These are phyloP conservation scores for Candida piceae DNA, from an alignment of 805 yeast species.

Conservation along the genomic window DNA sequence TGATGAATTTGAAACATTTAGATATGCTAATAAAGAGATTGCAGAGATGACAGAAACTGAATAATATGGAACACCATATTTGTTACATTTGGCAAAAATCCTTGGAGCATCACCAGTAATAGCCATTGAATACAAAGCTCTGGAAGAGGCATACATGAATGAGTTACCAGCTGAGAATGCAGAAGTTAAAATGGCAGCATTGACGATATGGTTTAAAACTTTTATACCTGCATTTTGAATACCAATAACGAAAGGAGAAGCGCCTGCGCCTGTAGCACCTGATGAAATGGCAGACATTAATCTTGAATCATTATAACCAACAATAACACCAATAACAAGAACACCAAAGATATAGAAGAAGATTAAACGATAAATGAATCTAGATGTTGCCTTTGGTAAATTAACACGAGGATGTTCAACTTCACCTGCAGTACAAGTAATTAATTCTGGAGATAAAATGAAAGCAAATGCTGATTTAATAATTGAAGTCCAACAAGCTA, in stretches of 20 bases:
- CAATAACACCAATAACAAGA: conserved; percentile 47
- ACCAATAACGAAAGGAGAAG: conserved; percentile 89
- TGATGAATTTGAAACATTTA: conserved; percentile 57
- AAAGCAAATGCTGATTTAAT: conserved; percentile 64
- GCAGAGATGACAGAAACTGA: conserved; percentile 48
- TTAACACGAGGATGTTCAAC: conserved; percentile 27
- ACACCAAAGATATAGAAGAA: conserved; percentile 29
- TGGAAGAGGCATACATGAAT: conserved; percentile 65
- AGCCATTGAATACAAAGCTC: conserved; percentile 71
- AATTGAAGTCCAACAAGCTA: conserved; percentile 59
- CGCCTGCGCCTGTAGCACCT: conserved; percentile 58
- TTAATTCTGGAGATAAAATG: conserved; percentile 35
- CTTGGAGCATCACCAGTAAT: conserved; percentile 71
- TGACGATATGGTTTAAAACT: conserved; percentile 71
- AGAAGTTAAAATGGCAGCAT: conserved; percentile 57
- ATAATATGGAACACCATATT: conserved; percentile 61
- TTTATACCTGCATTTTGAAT: conserved; percentile 61
- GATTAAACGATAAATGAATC: conserved; percentile 29
- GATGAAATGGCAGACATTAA: conserved; percentile 42
- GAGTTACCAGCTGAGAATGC: conserved; percentile 69
- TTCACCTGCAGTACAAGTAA: conserved; percentile 30
- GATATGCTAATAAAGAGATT: conserved; percentile 53
- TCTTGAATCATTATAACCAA: conserved; percentile 35
- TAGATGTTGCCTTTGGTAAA: conserved; percentile 29
- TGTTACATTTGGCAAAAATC: conserved; percentile 55